Conservation (phyloP, 768 basidiomycete genomes). For the Calvatia gigantea region DNA sequence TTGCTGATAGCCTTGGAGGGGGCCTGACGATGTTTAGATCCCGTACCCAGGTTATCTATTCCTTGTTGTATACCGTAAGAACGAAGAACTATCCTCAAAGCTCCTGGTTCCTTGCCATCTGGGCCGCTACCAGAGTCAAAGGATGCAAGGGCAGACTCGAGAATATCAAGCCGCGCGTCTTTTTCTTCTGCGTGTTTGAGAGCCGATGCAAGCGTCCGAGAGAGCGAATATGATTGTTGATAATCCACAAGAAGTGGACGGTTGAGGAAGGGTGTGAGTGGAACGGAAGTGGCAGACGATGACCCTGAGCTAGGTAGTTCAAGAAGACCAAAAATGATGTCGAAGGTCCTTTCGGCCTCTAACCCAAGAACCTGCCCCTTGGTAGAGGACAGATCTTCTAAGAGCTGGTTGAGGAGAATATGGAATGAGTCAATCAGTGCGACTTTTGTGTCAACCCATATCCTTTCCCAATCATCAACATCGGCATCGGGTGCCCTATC, state of each 20-base stretch:
- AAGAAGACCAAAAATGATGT: conserved; percentile 56
- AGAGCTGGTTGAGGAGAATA: conserved; percentile 44
- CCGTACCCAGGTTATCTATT: conserved; percentile 33
- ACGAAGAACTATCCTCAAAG: conserved; percentile 58
- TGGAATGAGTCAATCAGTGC: conserved; percentile 70
- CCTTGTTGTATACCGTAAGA: conserved; percentile 50
- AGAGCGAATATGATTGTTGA: conserved; percentile 62
- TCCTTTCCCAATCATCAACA: conserved; percentile 63
- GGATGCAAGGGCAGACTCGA: conserved; percentile 48
- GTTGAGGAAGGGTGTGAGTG: conserved; percentile 58
- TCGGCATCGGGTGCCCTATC: conserved; percentile 22
- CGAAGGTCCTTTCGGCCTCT: conserved; percentile 53
- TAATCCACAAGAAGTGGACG: conserved; percentile 69
- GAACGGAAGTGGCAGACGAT: conserved; percentile 11
- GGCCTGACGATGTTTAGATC: conserved; percentile 10
- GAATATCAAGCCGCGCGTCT: conserved; percentile 53
- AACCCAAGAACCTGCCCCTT: conserved; percentile 39
- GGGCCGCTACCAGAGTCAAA: conserved; percentile 26
- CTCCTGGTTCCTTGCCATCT: conserved; percentile 43
- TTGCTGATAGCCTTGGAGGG: neutral
- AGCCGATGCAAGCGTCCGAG: conserved; percentile 42
- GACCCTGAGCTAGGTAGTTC: conserved; percentile 35
- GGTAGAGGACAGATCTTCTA: conserved; percentile 43
- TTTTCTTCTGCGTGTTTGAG: conserved; percentile 44
- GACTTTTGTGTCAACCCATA: conserved; percentile 74